Evolutionary conservation across 2,329 filamentous ascomycete species (phyloP), one percentile per base, ranked within the genome.

Genomic region (Spiromastix sp.): DNA sequence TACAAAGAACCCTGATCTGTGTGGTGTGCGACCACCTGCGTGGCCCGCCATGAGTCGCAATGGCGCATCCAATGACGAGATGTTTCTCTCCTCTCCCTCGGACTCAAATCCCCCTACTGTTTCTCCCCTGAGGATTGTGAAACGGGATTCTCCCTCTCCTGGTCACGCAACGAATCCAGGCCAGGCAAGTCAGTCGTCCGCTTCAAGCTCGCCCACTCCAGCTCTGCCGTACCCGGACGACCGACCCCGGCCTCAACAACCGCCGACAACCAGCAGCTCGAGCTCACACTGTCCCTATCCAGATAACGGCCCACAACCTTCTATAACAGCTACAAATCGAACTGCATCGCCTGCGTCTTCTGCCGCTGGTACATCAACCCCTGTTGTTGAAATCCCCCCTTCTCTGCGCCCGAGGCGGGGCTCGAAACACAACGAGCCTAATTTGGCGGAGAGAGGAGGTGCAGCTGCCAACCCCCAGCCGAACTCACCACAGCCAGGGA

Each of bases 61-160:
- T 51, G 61, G 52, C 37, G 68, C 79, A 47, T 74, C 80, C 17
- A 81, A 85, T 19, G 80, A 86, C 60, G 85, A 89, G 70, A 80
- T 93, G 66, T 89, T 93, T 64, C 72, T 93, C 45, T 60, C 69
- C 42, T 61, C 54, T 40, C 60, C 60, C n/a, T 52, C 50, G 33
- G 63, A 59, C 37, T 59, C 61, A 30, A 77, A 85, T 50, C 85
- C 83, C 50, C 83, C 85, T 39, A 84, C 82, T 12, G 74, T 93
- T 48, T 83, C 83, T 50, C 86, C 86, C 41, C 62, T 94, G 60
- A 77, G 85, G 52, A 93, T 93, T 56, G 80, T 79, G 65, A 93
- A 93, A 60, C 77, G 79, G 38, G 74, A 77, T 48, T 81, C 78
- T 39, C 73, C 79, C 20, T 69, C 69, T 34, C 75, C 75, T 36